Conservation (phyloP, 192 early-diverging fungal species). For the Entrophospora sp. region DNA sequence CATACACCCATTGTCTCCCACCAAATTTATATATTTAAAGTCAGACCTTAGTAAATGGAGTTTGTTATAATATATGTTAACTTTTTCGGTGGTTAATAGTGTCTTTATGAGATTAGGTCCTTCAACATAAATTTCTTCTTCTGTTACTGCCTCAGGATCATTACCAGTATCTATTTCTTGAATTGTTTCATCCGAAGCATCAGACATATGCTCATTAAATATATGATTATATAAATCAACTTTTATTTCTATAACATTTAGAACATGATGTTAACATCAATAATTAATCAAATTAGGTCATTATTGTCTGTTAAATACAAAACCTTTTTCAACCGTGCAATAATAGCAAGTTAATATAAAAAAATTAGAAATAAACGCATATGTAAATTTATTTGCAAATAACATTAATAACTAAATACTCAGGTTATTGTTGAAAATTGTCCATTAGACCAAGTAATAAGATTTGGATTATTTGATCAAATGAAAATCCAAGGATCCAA, state of each 20-base stretch:
- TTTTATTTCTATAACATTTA: not conserved
- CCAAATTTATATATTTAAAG: constrained; percentile 47
- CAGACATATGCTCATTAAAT: not conserved
- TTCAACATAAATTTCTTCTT: not conserved
- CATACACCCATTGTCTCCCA: constrained; percentile 34
- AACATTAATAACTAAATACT: too few relatives aligned
- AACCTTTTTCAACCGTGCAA: too few relatives aligned
- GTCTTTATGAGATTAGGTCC: not conserved
- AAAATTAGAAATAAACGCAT: too few relatives aligned
- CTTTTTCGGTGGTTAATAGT: constrained; percentile 6
- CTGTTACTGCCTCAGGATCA: not conserved
- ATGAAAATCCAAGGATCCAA: too few relatives aligned
- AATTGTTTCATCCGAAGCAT: too few relatives aligned
- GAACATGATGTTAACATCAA: not conserved
- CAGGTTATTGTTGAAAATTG: too few relatives aligned
- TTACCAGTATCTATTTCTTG: too few relatives aligned
- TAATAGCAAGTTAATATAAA: too few relatives aligned
- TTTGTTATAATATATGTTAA: constrained; percentile 42
- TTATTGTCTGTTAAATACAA: too few relatives aligned
- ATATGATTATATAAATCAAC: not conserved
- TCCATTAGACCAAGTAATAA: too few relatives aligned
- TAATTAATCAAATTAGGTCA: not conserved
- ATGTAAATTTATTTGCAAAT: too few relatives aligned
- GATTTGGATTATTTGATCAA: too few relatives aligned
- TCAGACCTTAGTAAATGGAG: constrained; percentile 62